Conservation (phyloP, 345 rosid species). For the Raphanus raphanistrum region DNA sequence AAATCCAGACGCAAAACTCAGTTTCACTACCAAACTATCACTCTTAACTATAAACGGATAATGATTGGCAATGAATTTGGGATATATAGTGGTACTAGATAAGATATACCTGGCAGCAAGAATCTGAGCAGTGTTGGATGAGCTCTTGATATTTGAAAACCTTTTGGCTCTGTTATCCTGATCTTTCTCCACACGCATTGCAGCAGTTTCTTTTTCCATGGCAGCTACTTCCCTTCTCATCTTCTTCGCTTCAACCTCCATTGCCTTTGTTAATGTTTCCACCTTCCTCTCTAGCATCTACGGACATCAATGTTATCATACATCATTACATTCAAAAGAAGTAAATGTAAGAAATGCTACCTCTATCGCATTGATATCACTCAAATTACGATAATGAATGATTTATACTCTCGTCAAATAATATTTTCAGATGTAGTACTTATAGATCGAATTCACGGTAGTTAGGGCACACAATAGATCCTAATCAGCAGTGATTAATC, state of each 20-base stretch:
- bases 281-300: conserved; percentile 95
- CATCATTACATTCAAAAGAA: too few relatives aligned
- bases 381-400: too few relatives aligned
- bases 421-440: too few relatives aligned
- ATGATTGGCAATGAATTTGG: background rate
- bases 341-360: too few relatives aligned
- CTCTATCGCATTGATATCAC: too few relatives aligned
- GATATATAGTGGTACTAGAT: too few relatives aligned
- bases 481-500: too few relatives aligned
- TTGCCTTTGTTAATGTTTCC: conserved; percentile 93
- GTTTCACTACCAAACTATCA: background rate
- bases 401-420: too few relatives aligned
- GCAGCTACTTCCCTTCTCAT: conserved; percentile 99
- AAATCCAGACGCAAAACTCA: conserved; percentile 13
- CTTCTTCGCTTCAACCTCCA: conserved; percentile 99
- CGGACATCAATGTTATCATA: too few relatives aligned
- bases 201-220: conserved; percentile 98
- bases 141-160: conserved; percentile 56
- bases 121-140: conserved; percentile 72
- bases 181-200: conserved; percentile 91
- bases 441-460: too few relatives aligned
- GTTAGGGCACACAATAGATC: too few relatives aligned
- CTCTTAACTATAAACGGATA: background rate
- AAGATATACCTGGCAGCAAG: conserved; percentile 75
- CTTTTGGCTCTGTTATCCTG: conserved; percentile 85